phyloP scores from a whole-genome alignment of 371 early-diverging fungal species.

The Mucor lusitanicus region DNA sequence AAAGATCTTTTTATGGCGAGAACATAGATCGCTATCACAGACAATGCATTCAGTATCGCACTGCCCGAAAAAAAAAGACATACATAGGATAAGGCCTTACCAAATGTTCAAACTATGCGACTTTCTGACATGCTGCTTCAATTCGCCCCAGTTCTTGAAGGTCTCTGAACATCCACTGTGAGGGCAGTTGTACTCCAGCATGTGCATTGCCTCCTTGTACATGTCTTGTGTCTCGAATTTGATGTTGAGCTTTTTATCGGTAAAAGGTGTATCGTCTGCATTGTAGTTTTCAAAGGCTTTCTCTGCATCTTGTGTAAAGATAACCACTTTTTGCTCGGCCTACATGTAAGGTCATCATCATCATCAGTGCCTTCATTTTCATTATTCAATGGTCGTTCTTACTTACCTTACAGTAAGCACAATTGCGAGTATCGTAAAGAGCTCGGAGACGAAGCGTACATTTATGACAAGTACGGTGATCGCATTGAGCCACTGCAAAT shows the following conservation, averaged over 20 bases:
- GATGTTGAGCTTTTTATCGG: conserved; percentile 70
- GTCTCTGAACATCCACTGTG: conserved; percentile 70
- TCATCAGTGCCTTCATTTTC: background rate
- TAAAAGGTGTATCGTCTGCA: conserved; percentile 44
- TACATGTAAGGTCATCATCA: conserved; percentile 14
- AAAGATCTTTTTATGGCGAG: conserved; percentile 87
- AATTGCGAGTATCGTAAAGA: conserved; percentile 80
- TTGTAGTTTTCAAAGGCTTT: conserved; percentile 58
- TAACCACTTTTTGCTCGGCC: conserved; percentile 71
- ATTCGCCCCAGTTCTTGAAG: conserved; percentile 77
- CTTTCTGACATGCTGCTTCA: conserved; percentile 80
- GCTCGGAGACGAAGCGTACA: conserved; percentile 90
- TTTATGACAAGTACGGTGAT: conserved; percentile 89
- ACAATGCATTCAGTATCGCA: background rate
- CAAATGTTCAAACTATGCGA: conserved; percentile 79
- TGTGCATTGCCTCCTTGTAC: conserved; percentile 69
- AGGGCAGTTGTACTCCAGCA: conserved; percentile 87
- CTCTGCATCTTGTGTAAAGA: conserved; percentile 69
- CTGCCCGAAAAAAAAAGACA: no score
- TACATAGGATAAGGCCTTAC: conserved; percentile 35
- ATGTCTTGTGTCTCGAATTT: conserved; percentile 76
- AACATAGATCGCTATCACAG: conserved; percentile 85
- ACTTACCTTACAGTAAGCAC: conserved; percentile 89
- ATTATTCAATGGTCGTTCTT: no score
- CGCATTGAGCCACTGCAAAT: conserved; percentile 88